Conservation (phyloP, 805 yeast species). For the Metschnikowia proteae region DNA sequence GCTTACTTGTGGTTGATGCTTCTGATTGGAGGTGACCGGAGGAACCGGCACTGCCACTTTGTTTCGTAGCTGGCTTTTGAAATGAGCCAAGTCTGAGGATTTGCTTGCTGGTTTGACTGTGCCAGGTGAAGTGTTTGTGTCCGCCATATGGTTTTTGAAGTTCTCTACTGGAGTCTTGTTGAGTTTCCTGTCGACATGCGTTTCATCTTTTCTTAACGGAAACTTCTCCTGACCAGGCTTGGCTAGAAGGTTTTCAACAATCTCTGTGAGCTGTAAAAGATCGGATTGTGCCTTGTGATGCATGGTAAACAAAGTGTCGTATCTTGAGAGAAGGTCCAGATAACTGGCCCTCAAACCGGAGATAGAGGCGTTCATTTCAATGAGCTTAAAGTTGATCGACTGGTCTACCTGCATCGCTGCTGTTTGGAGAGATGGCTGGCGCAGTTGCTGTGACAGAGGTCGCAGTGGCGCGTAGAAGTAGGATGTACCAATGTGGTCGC, state of each 20-base stretch:
- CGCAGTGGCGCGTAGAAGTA: constrained; percentile 13
- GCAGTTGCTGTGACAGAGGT: constrained; percentile 17
- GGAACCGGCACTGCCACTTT: constrained; percentile 3
- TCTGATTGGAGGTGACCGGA: background rate
- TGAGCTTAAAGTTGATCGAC: constrained; percentile 22
- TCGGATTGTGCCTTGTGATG: constrained; percentile 50
- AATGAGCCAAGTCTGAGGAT: constrained; percentile 7
- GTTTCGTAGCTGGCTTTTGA: constrained; percentile 12
- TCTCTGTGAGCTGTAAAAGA: constrained; percentile 48
- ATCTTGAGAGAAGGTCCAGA: constrained; percentile 39
- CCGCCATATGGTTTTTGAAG: constrained; percentile 7
- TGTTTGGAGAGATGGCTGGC: constrained; percentile 17
- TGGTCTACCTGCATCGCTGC: constrained; percentile 13
- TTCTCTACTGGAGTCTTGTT: constrained; percentile 13
- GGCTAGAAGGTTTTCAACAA: constrained; percentile 29
- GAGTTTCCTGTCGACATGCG: constrained; percentile 6
- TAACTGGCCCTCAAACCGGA: constrained; percentile 41
- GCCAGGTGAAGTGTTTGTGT: constrained; percentile 14
- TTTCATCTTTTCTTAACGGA: constrained; percentile 5
- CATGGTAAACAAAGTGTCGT: constrained; percentile 48
- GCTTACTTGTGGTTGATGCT: constrained; percentile 4
- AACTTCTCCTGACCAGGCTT: constrained; percentile 1
- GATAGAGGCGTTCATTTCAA: constrained; percentile 38
- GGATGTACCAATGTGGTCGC: constrained; percentile 11
- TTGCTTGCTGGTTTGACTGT: constrained; percentile 9